Conservation (phyloP, 1,284 basidiomycete genomes). For the Boletus semigastroideus region DNA sequence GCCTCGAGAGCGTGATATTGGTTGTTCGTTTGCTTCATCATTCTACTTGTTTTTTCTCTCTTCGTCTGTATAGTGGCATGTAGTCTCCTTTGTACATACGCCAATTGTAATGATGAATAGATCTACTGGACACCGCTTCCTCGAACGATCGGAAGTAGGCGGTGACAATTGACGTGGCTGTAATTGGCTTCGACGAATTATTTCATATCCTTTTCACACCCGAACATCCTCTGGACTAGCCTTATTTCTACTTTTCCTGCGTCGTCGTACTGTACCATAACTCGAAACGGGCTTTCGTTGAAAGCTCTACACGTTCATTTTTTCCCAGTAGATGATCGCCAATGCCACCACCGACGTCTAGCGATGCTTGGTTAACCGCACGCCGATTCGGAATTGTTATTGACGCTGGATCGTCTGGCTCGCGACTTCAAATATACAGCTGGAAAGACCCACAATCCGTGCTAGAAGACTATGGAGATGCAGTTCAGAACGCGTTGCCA, state of each 20-base stretch:
- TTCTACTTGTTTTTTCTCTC: conserved; percentile 3
- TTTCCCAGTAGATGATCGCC: conserved; percentile 26
- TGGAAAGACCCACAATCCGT: conserved; percentile 82
- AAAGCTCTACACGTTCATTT: conserved; percentile 27
- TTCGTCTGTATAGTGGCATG: neutral
- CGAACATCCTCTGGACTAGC: neutral
- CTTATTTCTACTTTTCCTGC: neutral
- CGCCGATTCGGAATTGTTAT: conserved; percentile 95
- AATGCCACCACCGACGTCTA: conserved; percentile 73
- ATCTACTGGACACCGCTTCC: neutral
- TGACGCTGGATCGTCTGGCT: conserved; percentile 97
- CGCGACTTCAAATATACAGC: conserved; percentile 94
- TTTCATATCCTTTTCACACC: neutral
- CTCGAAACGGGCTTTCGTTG: conserved; percentile 20
- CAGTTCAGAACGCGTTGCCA: conserved; percentile 58
- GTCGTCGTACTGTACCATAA: conserved; percentile 11
- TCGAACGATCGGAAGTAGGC: neutral
- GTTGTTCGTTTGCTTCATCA: conserved; percentile 3
- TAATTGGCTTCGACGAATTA: neutral
- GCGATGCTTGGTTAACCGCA: conserved; percentile 70
- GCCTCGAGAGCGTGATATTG: conserved; percentile 18
- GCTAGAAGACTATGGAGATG: conserved; percentile 44
- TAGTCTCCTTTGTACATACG: conserved; percentile 1
- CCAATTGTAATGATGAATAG: too few species aligned
- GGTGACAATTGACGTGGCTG: conserved; percentile 1